Conservation (phyloP, 1,284 basidiomycete species). For the Rugiboletus extremiorientalis region DNA sequence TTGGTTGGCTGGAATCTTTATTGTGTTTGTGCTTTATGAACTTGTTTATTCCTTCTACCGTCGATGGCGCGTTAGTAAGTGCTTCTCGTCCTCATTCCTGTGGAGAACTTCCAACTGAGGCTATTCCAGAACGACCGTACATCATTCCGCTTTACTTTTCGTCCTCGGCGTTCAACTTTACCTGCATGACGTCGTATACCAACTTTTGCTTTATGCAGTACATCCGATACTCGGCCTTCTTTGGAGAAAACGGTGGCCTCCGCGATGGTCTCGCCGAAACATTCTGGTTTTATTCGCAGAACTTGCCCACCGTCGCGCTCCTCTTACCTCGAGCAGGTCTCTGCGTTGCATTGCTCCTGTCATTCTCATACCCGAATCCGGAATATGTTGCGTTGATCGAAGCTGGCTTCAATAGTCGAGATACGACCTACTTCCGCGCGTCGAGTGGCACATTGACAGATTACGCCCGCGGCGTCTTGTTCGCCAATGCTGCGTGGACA, state of each 20-base stretch:
- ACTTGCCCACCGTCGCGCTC: conserved; percentile 71
- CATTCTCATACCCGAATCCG: conserved; percentile 55
- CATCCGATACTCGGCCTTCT: conserved; percentile 68
- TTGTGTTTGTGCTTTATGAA: conserved; percentile 81
- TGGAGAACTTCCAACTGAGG: not conserved
- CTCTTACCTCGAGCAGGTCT: conserved; percentile 81
- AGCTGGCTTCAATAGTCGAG: conserved; percentile 52
- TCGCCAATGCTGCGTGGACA: conserved; percentile 76
- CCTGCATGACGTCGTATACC: conserved; percentile 73
- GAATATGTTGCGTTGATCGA: conserved; percentile 47
- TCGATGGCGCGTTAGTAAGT: conserved; percentile 82
- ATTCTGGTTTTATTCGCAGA: conserved; percentile 77
- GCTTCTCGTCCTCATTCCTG: not conserved
- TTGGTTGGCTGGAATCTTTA: conserved; percentile 71
- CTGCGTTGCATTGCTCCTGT: conserved; percentile 63
- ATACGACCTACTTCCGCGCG: conserved; percentile 69
- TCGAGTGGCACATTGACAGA: conserved; percentile 62
- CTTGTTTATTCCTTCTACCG: conserved; percentile 76
- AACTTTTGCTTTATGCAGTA: conserved; percentile 83
- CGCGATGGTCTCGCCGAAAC: conserved; percentile 75
- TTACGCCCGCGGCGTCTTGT: conserved; percentile 73
- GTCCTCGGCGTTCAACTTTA: conserved; percentile 69
- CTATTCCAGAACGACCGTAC: conserved; percentile 65
- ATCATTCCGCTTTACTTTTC: conserved; percentile 83
- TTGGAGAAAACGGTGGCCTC: conserved; percentile 50